Conservation (phyloP, 768 basidiomycete genomes). For the Boletus fagicola region DNA sequence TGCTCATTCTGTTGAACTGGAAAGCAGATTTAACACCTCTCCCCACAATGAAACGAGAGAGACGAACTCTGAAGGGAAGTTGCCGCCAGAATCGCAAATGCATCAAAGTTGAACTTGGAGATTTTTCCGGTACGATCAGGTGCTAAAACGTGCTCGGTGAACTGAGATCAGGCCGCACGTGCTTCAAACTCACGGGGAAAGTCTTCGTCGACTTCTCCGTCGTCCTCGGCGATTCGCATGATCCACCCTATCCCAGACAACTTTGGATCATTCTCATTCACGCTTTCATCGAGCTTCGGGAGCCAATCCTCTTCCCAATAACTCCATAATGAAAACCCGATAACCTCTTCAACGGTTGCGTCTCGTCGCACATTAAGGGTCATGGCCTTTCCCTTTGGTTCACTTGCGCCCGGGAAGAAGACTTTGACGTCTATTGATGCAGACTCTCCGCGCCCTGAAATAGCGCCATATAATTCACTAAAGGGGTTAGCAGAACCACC, state of each 20-base stretch:
- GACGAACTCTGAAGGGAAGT: slow-evolving; percentile 62
- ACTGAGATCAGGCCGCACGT: neutral
- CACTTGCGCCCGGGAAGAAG: slow-evolving; percentile 79
- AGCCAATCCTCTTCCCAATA: slow-evolving; percentile 89
- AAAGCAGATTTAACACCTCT: neutral
- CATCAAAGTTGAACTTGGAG: slow-evolving; percentile 84
- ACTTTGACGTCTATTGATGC: slow-evolving; percentile 66
- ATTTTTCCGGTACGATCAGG: slow-evolving; percentile 86
- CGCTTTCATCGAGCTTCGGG: slow-evolving; percentile 71
- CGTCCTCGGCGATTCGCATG: slow-evolving; percentile 89
- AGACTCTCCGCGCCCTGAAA: slow-evolving; percentile 71
- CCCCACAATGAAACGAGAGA: neutral
- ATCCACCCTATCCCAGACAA: slow-evolving; percentile 88
- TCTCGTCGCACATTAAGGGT: slow-evolving; percentile 78
- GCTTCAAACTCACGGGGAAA: slow-evolving; percentile 77
- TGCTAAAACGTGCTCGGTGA: slow-evolving; percentile 46
- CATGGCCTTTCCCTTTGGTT: slow-evolving; percentile 62
- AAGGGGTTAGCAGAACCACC: slow-evolving; percentile 77
- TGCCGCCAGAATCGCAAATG: slow-evolving; percentile 85
- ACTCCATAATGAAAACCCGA: slow-evolving; percentile 88
- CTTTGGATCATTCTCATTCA: slow-evolving; percentile 61
- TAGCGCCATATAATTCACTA: slow-evolving; percentile 79
- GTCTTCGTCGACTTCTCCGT: slow-evolving; percentile 98
- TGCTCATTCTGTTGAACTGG: slow-evolving; percentile 74
- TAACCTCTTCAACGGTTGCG: slow-evolving; percentile 91